Conservation (phyloP, 1,139 yeast genomes). For the Hansenula anomala region DNA sequence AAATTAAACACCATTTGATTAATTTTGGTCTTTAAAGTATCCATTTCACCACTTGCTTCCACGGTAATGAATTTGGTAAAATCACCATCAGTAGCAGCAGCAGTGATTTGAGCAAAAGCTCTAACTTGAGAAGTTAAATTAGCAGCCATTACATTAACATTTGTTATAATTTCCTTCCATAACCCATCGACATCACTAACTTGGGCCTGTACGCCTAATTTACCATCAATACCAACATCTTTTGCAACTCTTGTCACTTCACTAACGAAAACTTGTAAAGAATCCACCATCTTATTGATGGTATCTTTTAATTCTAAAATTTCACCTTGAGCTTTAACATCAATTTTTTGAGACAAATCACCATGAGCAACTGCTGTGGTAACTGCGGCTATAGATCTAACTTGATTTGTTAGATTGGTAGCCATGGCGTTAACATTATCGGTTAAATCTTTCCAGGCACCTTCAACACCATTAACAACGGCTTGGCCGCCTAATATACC, state of each 20-base stretch:
- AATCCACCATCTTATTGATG: slow-evolving; percentile 84
- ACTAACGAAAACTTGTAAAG: slow-evolving; percentile 77
- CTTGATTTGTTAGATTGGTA: slow-evolving; percentile 78
- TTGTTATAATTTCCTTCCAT: slow-evolving; percentile 87
- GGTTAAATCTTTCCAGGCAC: slow-evolving; percentile 85
- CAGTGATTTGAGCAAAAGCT: slow-evolving; percentile 89
- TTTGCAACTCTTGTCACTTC: slow-evolving; percentile 88
- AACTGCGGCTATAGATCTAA: slow-evolving; percentile 82
- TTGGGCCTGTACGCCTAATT: slow-evolving; percentile 85
- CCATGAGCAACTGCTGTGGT: slow-evolving; percentile 91
- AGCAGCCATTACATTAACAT: slow-evolving; percentile 88
- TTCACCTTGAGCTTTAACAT: slow-evolving; percentile 84
- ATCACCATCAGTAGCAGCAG: slow-evolving; percentile 91
- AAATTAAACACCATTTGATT: slow-evolving; percentile 86
- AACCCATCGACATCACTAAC: slow-evolving; percentile 86
- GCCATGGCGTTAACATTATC: slow-evolving; percentile 94
- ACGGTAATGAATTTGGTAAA: slow-evolving; percentile 85
- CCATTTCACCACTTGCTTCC: slow-evolving; percentile 91
- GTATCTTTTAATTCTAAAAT: slow-evolving; percentile 74
- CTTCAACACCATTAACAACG: slow-evolving; percentile 75
- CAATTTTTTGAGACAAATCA: slow-evolving; percentile 73
- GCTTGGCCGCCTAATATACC: slow-evolving; percentile 90
- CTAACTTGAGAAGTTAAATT: slow-evolving; percentile 86
- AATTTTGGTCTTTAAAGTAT: slow-evolving; percentile 81
- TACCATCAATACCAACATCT: slow-evolving; percentile 90